Evolutionary conservation across 2,329 filamentous ascomycete species (phyloP).

Genomic region (Aspergillus neotritici): DNA sequence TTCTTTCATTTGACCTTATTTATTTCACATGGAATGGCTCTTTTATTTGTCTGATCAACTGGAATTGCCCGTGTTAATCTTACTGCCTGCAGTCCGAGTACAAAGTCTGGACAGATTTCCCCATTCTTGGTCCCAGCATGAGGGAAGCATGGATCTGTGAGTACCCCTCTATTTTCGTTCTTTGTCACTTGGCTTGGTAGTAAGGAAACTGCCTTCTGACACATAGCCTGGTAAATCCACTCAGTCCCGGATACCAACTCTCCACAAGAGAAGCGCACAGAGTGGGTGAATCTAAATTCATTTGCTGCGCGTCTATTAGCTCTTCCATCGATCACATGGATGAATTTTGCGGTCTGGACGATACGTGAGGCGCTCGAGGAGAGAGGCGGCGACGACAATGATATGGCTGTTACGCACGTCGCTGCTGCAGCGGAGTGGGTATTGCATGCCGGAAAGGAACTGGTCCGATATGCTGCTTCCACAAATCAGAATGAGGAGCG

Average conservation of each 20-base stretch:
- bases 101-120: constrained; percentile 7
- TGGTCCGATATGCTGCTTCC: not conserved
- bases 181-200: not conserved
- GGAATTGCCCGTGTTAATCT: not conserved
- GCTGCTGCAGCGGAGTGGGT: constrained; percentile 8
- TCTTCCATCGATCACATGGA: not conserved
- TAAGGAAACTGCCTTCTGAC: not conserved
- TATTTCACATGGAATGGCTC: not conserved
- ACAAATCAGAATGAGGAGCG: constrained; percentile 1
- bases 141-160: constrained; percentile 9
- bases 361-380: constrained; percentile 8
- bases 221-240: no score
- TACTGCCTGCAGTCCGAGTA: not conserved
- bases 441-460: constrained; percentile 1
- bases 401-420: constrained; percentile 1
- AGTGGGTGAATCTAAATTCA: constrained; percentile 10
- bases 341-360: constrained; percentile 8
- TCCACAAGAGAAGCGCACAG: not conserved
- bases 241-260: not conserved
- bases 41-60: not conserved
- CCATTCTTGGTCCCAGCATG: constrained; percentile 9
- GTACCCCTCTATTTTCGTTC: not conserved
- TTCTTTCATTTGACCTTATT: no score
- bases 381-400: constrained; percentile 1
- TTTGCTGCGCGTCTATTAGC: constrained; percentile 10